A percentile compares a stretch with the other conserved stretches of the same genome.
Conservation (phyloP, 2,329 filamentous ascomycete species). For the Boeremia lycopersici region DNA sequence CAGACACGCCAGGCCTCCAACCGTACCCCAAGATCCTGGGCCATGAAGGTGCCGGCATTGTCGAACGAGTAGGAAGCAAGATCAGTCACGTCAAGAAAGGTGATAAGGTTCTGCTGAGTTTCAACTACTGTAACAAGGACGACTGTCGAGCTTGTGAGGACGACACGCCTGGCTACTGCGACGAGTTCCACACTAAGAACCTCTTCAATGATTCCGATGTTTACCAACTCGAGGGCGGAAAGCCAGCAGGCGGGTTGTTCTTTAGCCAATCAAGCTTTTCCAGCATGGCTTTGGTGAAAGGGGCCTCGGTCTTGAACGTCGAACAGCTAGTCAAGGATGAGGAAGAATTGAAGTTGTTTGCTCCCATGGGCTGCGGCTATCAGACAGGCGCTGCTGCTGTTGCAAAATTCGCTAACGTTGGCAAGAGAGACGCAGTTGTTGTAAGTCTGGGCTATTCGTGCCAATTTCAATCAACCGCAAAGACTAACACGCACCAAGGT, state of each 20-base stretch:
- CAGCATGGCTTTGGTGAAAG: constrained; percentile 47
- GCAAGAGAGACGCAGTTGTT: constrained; percentile 46
- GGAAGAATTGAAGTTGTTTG: constrained; percentile 51
- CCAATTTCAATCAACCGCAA: not conserved
- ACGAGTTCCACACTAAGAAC: constrained; percentile 56
- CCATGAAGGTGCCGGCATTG: constrained; percentile 62
- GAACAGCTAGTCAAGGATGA: constrained; percentile 45
- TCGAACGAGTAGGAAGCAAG: constrained; percentile 51
- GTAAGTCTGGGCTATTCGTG: constrained; percentile 26
- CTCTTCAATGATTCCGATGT: constrained; percentile 42
- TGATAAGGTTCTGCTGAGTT: constrained; percentile 57
- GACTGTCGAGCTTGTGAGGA: constrained; percentile 56
- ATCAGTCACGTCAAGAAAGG: constrained; percentile 52
- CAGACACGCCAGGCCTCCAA: constrained; percentile 34
- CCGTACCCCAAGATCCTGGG: constrained; percentile 58
- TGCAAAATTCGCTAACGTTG: constrained; percentile 45
- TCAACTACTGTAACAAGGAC: constrained; percentile 54
- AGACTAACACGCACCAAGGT: constrained; percentile 2
- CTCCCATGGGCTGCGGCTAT: constrained; percentile 55
- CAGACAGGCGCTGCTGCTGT: constrained; percentile 54
- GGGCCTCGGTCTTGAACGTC: constrained; percentile 52
- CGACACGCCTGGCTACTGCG: constrained; percentile 56
- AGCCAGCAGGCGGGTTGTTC: constrained; percentile 48
- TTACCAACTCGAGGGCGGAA: constrained; percentile 23
- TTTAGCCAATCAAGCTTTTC: constrained; percentile 58